Conservation (phyloP, 257 asterid genomes). For the Primulina huaijiensis region DNA sequence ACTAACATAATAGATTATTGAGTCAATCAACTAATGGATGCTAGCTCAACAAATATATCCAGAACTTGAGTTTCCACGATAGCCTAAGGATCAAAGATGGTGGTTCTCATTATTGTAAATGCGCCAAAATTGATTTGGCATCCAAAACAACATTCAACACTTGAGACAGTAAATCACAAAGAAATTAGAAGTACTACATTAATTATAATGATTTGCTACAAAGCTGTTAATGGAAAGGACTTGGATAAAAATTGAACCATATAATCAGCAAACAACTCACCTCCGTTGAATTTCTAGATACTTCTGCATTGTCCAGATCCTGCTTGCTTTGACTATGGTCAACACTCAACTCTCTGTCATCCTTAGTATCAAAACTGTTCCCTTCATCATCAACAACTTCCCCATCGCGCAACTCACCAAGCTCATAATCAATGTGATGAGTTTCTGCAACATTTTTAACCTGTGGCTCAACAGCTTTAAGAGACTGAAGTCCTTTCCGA, state of each 20-base stretch:
- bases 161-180: slow-evolving; percentile 11
- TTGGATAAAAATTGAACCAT: not conserved
- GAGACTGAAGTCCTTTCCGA: slow-evolving; percentile 80
- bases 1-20: not conserved
- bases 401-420: slow-evolving; percentile 53
- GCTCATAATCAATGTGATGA: slow-evolving; percentile 77
- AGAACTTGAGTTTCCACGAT: not conserved
- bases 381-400: slow-evolving; percentile 47
- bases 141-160: not conserved
- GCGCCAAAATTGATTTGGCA: not conserved
- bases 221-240: slow-evolving; percentile 14
- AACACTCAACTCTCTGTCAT: slow-evolving; percentile 71
- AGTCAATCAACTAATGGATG: not conserved
- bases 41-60: not conserved
- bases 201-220: slow-evolving; percentile 3
- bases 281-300: slow-evolving; percentile 64
- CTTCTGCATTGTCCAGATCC: slow-evolving; percentile 47
- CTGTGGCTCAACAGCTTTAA: slow-evolving; percentile 78
- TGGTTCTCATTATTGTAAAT: not conserved
- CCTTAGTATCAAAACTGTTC: slow-evolving; percentile 48
- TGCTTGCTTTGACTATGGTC: slow-evolving; percentile 56
- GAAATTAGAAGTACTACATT: slow-evolving; percentile 13
- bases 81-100: not conserved
- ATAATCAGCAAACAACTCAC: slow-evolving; percentile 36
- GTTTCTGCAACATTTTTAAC: slow-evolving; percentile 67